A percentile compares a stretch with the other conserved stretches of the same genome.
Conservation (phyloP, 257 asterid genomes). For the Echites panduratus region DNA sequence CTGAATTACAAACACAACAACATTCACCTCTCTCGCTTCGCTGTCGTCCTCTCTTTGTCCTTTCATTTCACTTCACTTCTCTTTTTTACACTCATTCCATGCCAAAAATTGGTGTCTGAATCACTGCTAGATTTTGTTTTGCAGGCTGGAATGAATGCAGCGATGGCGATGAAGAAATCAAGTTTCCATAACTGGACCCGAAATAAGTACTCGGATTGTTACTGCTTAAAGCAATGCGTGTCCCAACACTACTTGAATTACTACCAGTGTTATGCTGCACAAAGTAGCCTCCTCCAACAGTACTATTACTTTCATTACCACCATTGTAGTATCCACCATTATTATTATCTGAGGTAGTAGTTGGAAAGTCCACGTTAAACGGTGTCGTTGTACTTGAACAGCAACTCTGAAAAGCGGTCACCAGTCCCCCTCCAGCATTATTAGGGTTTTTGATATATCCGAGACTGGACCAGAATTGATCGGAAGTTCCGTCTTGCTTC, state of each 20-base stretch:
- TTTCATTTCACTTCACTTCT: background rate
- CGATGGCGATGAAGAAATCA: constrained; percentile 34
- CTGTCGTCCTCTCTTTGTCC: background rate
- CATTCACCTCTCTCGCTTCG: constrained; percentile 5
- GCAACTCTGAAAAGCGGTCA: background rate
- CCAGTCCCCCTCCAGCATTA: background rate
- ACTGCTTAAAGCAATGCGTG: constrained; percentile 21
- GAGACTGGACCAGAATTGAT: constrained; percentile 50
- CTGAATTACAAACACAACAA: constrained; percentile 1
- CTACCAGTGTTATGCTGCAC: constrained; percentile 23
- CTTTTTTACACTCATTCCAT: constrained; percentile 30
- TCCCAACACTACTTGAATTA: background rate
- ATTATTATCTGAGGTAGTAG: constrained; percentile 1
- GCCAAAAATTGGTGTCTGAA: constrained; percentile 44
- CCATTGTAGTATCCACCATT: constrained; percentile 16
- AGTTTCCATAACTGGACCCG: constrained; percentile 26
- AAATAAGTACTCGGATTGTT: constrained; percentile 23
- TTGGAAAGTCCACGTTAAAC: constrained; percentile 26
- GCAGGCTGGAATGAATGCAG: constrained; percentile 31
- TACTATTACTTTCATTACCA: background rate
- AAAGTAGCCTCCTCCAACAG: constrained; percentile 11
- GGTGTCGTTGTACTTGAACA: constrained; percentile 4
- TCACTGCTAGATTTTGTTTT: constrained; percentile 32
- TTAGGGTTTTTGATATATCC: constrained; percentile 32
- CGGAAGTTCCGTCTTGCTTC: constrained; percentile 22